Evolutionary conservation across 1,284 basidiomycete species (phyloP).

Genomic region (Neolentinus lepideus): DNA sequence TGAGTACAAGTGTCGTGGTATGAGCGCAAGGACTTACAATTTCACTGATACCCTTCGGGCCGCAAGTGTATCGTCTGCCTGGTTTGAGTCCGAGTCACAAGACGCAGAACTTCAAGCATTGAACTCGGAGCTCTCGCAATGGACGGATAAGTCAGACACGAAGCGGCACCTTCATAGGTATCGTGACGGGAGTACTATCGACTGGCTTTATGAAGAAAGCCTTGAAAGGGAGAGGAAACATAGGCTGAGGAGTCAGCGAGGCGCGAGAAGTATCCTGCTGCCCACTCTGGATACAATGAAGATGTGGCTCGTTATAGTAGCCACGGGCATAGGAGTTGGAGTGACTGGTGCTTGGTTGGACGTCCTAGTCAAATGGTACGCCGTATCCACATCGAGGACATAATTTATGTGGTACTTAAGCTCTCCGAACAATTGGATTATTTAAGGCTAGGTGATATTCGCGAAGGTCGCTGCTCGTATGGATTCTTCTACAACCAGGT

Average conservation of each 20-base stretch:
- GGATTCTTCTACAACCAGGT: conserved; percentile 72
- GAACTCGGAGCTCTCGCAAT: conserved; percentile 3
- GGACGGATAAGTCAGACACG: background rate
- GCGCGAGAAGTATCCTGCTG: conserved; percentile 45
- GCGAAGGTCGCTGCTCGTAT: conserved; percentile 62
- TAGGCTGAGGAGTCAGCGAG: conserved; percentile 39
- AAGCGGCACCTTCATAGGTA: conserved; percentile 24
- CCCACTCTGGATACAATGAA: conserved; percentile 51
- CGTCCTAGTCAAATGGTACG: conserved; percentile 67
- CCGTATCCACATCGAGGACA: too few relatives aligned
- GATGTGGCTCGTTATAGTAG: conserved; percentile 63
- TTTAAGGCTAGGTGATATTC: conserved; percentile 66
- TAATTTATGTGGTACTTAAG: background rate
- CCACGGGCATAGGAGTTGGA: conserved; percentile 64
- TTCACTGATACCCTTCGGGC: background rate
- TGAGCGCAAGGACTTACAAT: background rate
- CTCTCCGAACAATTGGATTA: too few relatives aligned
- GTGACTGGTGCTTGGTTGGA: conserved; percentile 69
- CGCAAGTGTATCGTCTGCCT: background rate
- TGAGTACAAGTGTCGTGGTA: background rate
- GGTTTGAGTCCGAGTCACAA: background rate
- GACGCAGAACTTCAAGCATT: background rate
- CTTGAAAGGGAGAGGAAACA: conserved; percentile 53
- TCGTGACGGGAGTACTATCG: conserved; percentile 51
- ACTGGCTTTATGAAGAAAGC: conserved; percentile 68